phyloP scores from a whole-genome alignment of 2,329 filamentous ascomycete genomes.

The Aplosporella prunicola region DNA sequence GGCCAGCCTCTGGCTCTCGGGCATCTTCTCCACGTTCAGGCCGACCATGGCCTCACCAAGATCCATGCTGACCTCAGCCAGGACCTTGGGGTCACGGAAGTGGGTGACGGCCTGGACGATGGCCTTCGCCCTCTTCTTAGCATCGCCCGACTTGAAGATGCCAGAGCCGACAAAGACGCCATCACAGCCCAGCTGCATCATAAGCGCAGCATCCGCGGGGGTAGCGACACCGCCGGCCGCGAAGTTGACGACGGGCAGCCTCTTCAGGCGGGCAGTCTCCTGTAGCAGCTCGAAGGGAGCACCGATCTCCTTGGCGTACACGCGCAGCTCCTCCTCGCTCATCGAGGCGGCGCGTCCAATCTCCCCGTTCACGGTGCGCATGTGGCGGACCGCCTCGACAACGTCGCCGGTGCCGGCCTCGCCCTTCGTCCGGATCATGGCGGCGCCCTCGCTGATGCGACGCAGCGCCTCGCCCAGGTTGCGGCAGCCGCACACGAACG shows the following conservation, averaged over 20 bases:
- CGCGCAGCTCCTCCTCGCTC: slow-evolving; percentile 62
- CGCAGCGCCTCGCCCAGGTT: slow-evolving; percentile 89
- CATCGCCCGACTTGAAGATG: slow-evolving; percentile 95
- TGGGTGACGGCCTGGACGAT: slow-evolving; percentile 94
- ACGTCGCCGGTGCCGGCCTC: slow-evolving; percentile 97
- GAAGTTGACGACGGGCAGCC: slow-evolving; percentile 94
- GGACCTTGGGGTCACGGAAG: slow-evolving; percentile 71
- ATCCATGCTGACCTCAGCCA: slow-evolving; percentile 79
- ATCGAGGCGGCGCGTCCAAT: slow-evolving; percentile 62
- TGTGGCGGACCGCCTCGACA: slow-evolving; percentile 91
- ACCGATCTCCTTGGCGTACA: slow-evolving; percentile 72
- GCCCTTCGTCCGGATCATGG: slow-evolving; percentile 98
- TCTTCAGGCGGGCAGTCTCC: slow-evolving; percentile 76
- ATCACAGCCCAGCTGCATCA: slow-evolving; percentile 99
- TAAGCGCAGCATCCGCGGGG: slow-evolving; percentile 87
- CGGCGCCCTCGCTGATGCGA: slow-evolving; percentile 83
- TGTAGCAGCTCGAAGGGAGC: slow-evolving; percentile 70
- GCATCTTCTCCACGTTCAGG: slow-evolving; percentile 75
- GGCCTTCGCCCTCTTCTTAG: slow-evolving; percentile 79
- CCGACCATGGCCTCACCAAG: slow-evolving; percentile 98
- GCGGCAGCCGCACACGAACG: slow-evolving; percentile 94
- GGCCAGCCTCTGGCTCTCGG: slow-evolving; percentile 70
- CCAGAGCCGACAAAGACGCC: slow-evolving; percentile 95
- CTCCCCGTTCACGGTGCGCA: slow-evolving; percentile 78
- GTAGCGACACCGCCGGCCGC: slow-evolving; percentile 99